phyloP scores from a whole-genome alignment of 2,329 filamentous ascomycete genomes.

The Akanthomyces lecanii region DNA sequence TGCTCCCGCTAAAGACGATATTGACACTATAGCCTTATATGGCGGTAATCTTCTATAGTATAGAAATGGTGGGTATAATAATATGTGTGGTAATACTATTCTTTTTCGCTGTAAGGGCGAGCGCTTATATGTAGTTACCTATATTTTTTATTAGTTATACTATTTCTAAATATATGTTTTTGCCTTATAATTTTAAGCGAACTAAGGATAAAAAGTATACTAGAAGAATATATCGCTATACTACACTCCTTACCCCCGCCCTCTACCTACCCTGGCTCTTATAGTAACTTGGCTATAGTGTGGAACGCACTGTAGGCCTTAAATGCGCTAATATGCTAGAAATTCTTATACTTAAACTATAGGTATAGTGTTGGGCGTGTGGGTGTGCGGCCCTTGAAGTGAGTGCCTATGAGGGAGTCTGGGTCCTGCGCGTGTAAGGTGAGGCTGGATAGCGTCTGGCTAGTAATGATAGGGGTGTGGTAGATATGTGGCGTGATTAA shows the following conservation, averaged over 20 bases:
- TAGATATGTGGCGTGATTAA: slow-evolving; percentile 75
- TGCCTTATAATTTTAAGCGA: background rate
- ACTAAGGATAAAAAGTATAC: slow-evolving; percentile 40
- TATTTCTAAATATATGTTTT: too few relatives aligned
- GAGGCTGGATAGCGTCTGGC: slow-evolving; percentile 65
- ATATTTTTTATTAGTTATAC: background rate
- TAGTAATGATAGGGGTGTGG: slow-evolving; percentile 78
- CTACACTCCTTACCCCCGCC: slow-evolving; percentile 58
- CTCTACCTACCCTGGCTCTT: slow-evolving; percentile 56
- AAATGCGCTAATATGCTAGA: slow-evolving; percentile 87
- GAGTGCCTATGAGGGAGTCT: slow-evolving; percentile 48
- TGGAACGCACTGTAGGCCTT: slow-evolving; percentile 90
- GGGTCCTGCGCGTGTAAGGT: slow-evolving; percentile 65
- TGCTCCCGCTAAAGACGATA: slow-evolving; percentile 81
- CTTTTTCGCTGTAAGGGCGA: slow-evolving; percentile 78
- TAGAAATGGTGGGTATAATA: slow-evolving; percentile 85
- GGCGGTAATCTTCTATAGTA: slow-evolving; percentile 78
- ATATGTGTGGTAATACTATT: slow-evolving; percentile 76
- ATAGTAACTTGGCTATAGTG: slow-evolving; percentile 66
- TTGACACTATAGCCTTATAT: slow-evolving; percentile 73
- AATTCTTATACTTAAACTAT: slow-evolving; percentile 95
- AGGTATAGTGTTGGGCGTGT: slow-evolving; percentile 65
- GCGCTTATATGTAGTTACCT: slow-evolving; percentile 94
- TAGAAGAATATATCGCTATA: slow-evolving; percentile 86
- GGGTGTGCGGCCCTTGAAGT: slow-evolving; percentile 50